Evolutionary conservation across 2,329 filamentous ascomycete genomes (phyloP), one percentile per base, ranked within the genome.

Genomic region (Didymella glomerata): DNA sequence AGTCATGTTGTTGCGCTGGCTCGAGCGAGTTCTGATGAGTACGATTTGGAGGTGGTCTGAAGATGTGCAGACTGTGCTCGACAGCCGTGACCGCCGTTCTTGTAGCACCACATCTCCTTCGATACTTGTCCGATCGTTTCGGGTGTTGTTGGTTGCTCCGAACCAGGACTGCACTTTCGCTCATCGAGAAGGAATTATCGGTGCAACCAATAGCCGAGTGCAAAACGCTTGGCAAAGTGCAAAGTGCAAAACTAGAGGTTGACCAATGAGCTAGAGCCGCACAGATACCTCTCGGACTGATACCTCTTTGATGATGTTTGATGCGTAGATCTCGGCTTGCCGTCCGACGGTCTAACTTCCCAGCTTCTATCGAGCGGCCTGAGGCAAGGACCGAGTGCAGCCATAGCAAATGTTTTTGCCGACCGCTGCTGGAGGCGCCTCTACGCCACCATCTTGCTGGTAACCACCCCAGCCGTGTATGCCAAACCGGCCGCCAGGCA

Each of bases 341-440:
- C 36, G 4, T 40, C 18, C 36, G 20, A 20, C 4, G 9, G 3
- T 3, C 9, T 6, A 2, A 4, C 7, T 45, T 16, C 32, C 1
- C 4, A 11, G 24, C 28, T 6, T 16, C 27, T 27, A 20, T 25
- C 27, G 6, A 20, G 36, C 16, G 25, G 7, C 22, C 13, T 45
- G 41, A 20, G 75, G 72, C 8, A 76, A 59, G 24, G 88, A 88
- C 71, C 89, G 84, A 69, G 86, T 86, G 73, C 90, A 93, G 14
- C 90, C 91, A 78, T 93, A 92, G 72, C 90, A 93, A 42, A 92
- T 73, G 59, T 48, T 56, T 20, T 46, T 74, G 48, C 55, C 67
- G 5, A 36, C 32, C 32, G 22, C 9, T 8, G 28, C 61, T 54
- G 65, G 24, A 60, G 72, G 68, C 27, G 74, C 75, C 22, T 74